Base-by-base conservation (phyloP, 2,329 filamentous ascomycete species). In the Fusarium liriodendri region DNA sequence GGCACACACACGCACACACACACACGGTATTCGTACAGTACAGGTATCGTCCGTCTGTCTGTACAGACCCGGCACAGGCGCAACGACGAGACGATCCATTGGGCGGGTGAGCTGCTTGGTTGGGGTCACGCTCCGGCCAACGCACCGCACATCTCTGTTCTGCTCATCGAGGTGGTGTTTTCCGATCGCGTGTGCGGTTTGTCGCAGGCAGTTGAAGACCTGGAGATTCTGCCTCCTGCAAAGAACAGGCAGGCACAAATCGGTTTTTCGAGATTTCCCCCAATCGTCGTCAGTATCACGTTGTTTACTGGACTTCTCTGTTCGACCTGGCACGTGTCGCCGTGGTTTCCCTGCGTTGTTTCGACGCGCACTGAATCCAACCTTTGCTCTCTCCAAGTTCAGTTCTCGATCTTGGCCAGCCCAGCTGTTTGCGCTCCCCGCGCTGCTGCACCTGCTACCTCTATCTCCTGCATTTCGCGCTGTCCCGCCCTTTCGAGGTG, bases 51-150 rank as follows among this genome's bases (percentile, higher is more conserved):
- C 47, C 42, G 42, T 25, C 42, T 27, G 42, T 47, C 63, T 47
- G 64, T 67, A 64, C 38, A 66, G 70, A 55, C 55, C 62, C 57
- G 66, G 73, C 67, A 75, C 67, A 66, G 64, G 71, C 63, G 70
- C 62, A 75, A 75, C 69, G 63, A 65, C 58, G 66, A 71, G 42
- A 54, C 45, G 55, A 76, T 70, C 67, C 42, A 70, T 70, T 73
- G 73, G 70, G 47, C 42, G 32, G 62, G 64, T 62, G 65, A 52
- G 25, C 47, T 68, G 67, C 60, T 65, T 68, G 47, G 47, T 65
- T 68, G 47, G 47, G 70, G 75, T 76, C 73, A 77, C 76, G 75
- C 73, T 63, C 66, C 66, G 57, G 25, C 52, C 66, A 73, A 66
- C 66, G 62, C 63, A 74, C 50, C 66, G 62, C 63, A 74, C 50